A percentile compares a stretch with the other conserved stretches of the same genome.
phyloP scores from a whole-genome alignment of 441 rosid species.

The Corymbia citriodora region DNA sequence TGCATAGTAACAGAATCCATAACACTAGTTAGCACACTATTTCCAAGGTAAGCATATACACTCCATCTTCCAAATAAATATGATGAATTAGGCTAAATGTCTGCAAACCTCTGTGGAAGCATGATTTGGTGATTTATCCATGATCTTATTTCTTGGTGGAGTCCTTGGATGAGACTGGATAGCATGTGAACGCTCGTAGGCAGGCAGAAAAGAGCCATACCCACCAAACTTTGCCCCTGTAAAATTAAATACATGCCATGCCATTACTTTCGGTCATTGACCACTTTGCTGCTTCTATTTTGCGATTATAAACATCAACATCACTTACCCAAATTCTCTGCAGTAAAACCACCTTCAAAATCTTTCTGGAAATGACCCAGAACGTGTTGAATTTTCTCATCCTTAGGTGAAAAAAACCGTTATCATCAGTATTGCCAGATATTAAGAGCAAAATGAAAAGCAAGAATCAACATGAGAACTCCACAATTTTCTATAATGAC shows the following conservation, averaged over 20 bases:
- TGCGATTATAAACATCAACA: neutral
- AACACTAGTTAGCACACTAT: constrained; percentile 17
- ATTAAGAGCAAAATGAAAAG: neutral
- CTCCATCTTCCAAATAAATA: constrained; percentile 5
- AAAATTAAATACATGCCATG: constrained; percentile 12
- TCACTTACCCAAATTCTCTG: constrained; percentile 63
- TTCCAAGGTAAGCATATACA: neutral
- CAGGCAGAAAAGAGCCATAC: constrained; percentile 21
- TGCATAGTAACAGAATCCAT: constrained; percentile 28
- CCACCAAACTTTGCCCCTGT: constrained; percentile 22
- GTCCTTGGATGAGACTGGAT: constrained; percentile 17
- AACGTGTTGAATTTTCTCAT: constrained; percentile 49
- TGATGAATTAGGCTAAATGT: neutral
- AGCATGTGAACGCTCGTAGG: constrained; percentile 17
- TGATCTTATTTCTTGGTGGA: constrained; percentile 15
- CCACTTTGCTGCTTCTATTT: constrained; percentile 1
- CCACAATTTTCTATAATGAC: neutral
- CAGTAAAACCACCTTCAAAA: constrained; percentile 54
- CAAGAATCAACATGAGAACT: neutral
- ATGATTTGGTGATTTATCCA: constrained; percentile 30
- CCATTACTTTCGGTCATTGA: constrained; percentile 3
- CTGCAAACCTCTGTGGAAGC: constrained; percentile 27
- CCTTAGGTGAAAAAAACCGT: constrained; percentile 23
- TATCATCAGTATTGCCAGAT: neutral
- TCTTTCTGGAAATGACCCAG: constrained; percentile 71